phyloP scores from a whole-genome alignment of 2,329 filamentous ascomycete species.

The Massarina eburnea region DNA sequence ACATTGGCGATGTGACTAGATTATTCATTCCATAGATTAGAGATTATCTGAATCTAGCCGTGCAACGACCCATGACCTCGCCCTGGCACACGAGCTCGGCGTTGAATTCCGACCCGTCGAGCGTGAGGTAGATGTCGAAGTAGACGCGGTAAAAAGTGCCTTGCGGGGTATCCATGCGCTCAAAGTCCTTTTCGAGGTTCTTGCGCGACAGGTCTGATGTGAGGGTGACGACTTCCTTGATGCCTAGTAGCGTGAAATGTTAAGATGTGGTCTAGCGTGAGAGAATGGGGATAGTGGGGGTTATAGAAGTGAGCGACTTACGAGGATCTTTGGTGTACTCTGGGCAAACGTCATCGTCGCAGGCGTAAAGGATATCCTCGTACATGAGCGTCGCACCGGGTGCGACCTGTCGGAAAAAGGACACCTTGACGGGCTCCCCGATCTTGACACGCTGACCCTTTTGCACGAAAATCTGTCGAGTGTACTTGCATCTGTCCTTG shows the following conservation, averaged over 20 bases:
- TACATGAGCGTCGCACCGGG: conserved; percentile 98
- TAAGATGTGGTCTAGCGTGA: too few species aligned
- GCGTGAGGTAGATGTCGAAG: conserved; percentile 75
- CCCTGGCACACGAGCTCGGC: conserved; percentile 98
- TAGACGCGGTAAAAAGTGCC: conserved; percentile 70
- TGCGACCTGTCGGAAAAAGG: conserved; percentile 96
- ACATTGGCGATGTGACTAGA: too few species aligned
- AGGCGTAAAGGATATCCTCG: conserved; percentile 96
- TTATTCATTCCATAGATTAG: background rate
- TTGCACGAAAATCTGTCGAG: conserved; percentile 95
- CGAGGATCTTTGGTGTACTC: conserved; percentile 99
- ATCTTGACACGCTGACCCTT: conserved; percentile 99
- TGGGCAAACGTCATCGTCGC: conserved; percentile 95
- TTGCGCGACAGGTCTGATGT: conserved; percentile 96
- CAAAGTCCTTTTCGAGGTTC: conserved; percentile 98
- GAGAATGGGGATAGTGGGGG: background rate
- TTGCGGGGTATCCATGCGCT: conserved; percentile 98
- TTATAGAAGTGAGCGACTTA: conserved; percentile 59
- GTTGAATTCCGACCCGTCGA: conserved; percentile 97
- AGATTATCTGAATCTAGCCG: conserved; percentile 74
- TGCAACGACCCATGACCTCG: conserved; percentile 97
- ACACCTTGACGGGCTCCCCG: conserved; percentile 97
- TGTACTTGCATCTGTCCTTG: conserved; percentile 98
- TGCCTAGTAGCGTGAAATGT: too few species aligned
- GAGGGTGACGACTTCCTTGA: conserved; percentile 98